Conservation (phyloP, 306 rosid species). For the Vachellia pachyceras region DNA sequence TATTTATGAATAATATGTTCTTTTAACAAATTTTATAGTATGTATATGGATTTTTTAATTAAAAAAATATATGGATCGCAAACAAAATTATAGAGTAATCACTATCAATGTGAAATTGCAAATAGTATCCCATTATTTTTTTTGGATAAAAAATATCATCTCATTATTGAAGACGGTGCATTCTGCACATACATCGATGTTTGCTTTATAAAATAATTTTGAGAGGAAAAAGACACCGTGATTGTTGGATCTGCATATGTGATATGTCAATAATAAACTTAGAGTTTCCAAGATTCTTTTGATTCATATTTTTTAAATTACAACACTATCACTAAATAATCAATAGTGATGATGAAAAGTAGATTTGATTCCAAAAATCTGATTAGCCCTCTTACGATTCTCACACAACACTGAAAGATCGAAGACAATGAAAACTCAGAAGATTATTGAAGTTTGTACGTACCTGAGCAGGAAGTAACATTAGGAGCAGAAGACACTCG, state of each 20-base stretch:
- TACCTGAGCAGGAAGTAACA: too few relatives aligned
- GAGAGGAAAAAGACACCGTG: neutral
- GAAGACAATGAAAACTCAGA: too few relatives aligned
- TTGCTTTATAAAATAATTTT: neutral
- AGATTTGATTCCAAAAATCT: neutral
- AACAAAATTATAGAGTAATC: neutral
- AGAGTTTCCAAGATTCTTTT: neutral
- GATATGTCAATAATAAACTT: neutral
- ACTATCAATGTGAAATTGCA: neutral
- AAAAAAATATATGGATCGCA: too few relatives aligned
- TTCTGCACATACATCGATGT: neutral
- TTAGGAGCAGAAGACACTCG: conserved; percentile 15
- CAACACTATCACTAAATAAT: neutral
- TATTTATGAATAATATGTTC: too few relatives aligned
- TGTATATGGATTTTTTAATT: too few relatives aligned
- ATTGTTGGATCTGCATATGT: neutral
- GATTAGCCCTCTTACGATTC: neutral
- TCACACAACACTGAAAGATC: too few relatives aligned
- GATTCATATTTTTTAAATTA: neutral
- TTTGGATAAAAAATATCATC: neutral
- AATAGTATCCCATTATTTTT: neutral
- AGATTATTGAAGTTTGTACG: too few relatives aligned
- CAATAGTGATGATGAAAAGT: neutral
- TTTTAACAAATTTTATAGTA: too few relatives aligned
- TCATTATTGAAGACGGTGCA: neutral